Conservation (phyloP, 2,329 filamentous ascomycete species). For the Cercospora sp. region DNA sequence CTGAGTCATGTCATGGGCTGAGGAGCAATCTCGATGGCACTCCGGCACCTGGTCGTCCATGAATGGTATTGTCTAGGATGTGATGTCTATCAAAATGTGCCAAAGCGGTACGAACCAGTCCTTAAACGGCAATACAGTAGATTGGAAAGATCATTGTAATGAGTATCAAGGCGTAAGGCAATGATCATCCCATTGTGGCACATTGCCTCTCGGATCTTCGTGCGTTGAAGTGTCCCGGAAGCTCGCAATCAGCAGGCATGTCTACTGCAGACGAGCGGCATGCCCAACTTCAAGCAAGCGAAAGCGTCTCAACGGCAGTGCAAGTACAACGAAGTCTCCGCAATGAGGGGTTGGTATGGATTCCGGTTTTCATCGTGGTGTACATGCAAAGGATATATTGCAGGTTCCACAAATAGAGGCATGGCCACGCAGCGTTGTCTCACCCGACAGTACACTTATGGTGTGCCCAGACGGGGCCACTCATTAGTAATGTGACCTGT, state of each 20-base stretch:
- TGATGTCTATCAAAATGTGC: not conserved
- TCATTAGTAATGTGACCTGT: not conserved
- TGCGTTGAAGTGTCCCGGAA: not conserved
- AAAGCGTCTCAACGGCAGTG: not conserved
- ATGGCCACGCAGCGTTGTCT: not conserved
- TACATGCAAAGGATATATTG: not conserved
- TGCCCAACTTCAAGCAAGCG: not conserved
- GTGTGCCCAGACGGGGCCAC: not conserved
- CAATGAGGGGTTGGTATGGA: not conserved
- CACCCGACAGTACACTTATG: not conserved
- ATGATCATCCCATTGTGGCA: not conserved
- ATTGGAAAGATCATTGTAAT: not conserved
- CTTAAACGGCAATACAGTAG: not conserved
- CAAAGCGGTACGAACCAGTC: not conserved
- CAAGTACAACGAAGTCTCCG: not conserved
- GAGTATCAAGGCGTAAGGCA: not conserved
- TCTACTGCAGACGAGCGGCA: not conserved
- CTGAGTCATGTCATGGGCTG: not conserved
- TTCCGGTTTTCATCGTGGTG: not conserved
- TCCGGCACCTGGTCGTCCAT: not conserved
- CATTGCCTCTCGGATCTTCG: not conserved
- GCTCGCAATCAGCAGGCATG: not conserved
- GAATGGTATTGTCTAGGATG: not conserved
- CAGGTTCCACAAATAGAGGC: not conserved
- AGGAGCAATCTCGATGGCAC: slow-evolving; percentile 1